These are phyloP conservation scores for Hydnomerulius pinastri DNA, from an alignment of 768 basidiomycete genomes.

Conservation along the genomic window DNA sequence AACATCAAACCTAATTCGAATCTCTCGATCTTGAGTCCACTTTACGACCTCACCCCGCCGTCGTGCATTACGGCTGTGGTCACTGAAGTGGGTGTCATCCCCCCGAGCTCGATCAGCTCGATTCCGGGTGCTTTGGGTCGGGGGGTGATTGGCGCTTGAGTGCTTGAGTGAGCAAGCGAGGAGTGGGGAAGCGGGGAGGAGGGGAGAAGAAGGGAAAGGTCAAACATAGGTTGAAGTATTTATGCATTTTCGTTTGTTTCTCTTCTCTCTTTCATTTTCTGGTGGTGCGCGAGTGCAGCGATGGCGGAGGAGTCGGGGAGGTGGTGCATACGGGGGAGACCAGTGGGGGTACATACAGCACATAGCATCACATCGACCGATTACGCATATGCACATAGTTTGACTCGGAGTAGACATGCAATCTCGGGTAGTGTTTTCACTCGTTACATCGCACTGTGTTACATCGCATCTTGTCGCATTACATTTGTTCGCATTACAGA, in stretches of 20 bases:
- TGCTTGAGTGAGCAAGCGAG: no score
- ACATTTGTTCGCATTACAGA: no score
- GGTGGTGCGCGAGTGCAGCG: background rate
- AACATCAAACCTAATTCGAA: conserved; percentile 42
- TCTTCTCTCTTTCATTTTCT: background rate
- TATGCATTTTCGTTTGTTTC: conserved; percentile 1
- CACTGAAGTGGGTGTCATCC: conserved; percentile 95
- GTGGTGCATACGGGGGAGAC: no score
- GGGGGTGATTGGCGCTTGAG: conserved; percentile 24
- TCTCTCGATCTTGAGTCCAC: conserved; percentile 79
- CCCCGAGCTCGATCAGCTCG: conserved; percentile 86
- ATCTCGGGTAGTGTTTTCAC: no score
- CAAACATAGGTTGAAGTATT: conserved; percentile 8
- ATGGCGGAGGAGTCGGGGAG: no score
- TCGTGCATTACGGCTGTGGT: conserved; percentile 93
- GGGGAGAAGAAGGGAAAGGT: background rate
- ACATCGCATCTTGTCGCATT: no score
- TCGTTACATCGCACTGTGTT: no score
- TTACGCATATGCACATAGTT: no score
- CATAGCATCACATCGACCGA: no score
- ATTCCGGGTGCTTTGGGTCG: conserved; percentile 67
- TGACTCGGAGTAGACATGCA: no score
- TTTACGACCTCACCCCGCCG: conserved; percentile 95
- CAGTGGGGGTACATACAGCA: no score
- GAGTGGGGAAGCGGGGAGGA: no score